Conservation (phyloP, 1,284 basidiomycete species). For the Veloboletus limbatus region DNA sequence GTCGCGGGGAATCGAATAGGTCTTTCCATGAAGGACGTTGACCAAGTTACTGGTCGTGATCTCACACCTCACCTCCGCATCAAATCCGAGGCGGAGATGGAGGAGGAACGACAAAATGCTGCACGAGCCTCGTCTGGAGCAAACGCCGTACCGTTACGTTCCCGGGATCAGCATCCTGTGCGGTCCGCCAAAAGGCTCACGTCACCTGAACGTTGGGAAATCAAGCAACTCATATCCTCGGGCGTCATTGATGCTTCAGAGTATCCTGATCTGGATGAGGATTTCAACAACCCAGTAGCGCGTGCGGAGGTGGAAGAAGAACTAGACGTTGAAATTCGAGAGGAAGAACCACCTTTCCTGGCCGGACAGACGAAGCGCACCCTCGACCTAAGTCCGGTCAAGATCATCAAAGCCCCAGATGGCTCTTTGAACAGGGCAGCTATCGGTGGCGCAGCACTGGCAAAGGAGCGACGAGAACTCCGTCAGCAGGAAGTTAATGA, state of each 20-base stretch:
- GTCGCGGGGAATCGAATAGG: constrained; percentile 79
- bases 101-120: constrained; percentile 68
- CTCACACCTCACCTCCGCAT: constrained; percentile 91
- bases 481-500: constrained; percentile 95
- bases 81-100: constrained; percentile 89
- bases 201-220: constrained; percentile 98
- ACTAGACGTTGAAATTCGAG: constrained; percentile 94
- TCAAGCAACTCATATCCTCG: constrained; percentile 97
- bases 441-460: constrained; percentile 86
- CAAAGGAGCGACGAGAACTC: constrained; percentile 93
- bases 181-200: constrained; percentile 89
- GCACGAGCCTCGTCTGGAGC: constrained; percentile 60
- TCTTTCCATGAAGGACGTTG: constrained; percentile 97
- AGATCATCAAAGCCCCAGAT: constrained; percentile 94
- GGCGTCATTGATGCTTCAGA: constrained; percentile 91
- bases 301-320: constrained; percentile 92
- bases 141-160: constrained; percentile 64
- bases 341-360: constrained; percentile 96
- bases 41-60: constrained; percentile 87
- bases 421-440: constrained; percentile 96
- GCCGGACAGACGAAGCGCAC: constrained; percentile 95
- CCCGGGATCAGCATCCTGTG: constrained; percentile 51
- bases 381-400: constrained; percentile 94
- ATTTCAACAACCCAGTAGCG: constrained; percentile 74
- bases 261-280: constrained; percentile 95